A percentile compares a stretch with the other conserved stretches of the same genome.
phyloP scores from a whole-genome alignment of 345 rosid genomes.

The Leavenworthia alabamica region DNA sequence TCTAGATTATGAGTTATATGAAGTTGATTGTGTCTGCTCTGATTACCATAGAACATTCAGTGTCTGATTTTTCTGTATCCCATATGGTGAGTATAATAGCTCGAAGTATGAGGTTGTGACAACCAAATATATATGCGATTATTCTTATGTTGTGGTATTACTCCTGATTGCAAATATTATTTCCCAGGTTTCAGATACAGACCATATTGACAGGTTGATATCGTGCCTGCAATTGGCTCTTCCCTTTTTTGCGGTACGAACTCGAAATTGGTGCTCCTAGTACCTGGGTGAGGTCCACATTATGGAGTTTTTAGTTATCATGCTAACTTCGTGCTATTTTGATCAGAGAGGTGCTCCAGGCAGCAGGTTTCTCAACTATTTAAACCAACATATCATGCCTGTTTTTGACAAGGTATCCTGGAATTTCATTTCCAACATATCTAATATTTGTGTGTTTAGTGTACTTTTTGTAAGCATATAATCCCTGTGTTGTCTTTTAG shows the following conservation, averaged over 20 bases:
- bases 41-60: not conserved
- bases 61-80: not conserved
- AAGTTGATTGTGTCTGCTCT: not conserved
- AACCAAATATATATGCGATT: not conserved
- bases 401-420: conserved; percentile 79
- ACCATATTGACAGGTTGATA: conserved; percentile 91
- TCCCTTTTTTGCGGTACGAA: conserved; percentile 84
- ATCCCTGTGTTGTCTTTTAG: not conserved
- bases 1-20: not conserved
- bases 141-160: too few relatives aligned
- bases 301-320: not conserved
- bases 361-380: conserved; percentile 79
- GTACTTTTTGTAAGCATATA: not conserved
- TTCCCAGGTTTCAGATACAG: conserved; percentile 80
- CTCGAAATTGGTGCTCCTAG: not conserved
- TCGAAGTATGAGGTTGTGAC: not conserved
- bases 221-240: conserved; percentile 89
- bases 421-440: not conserved
- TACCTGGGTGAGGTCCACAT: not conserved
- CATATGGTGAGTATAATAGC: not conserved
- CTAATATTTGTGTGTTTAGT: not conserved
- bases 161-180: too few relatives aligned
- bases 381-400: conserved; percentile 83
- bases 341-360: conserved; percentile 86
- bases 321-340: conserved; percentile 16